These are phyloP conservation scores for Fusarium sulawesiense DNA, from an alignment of 2,329 filamentous ascomycete species.

Conservation along the genomic window DNA sequence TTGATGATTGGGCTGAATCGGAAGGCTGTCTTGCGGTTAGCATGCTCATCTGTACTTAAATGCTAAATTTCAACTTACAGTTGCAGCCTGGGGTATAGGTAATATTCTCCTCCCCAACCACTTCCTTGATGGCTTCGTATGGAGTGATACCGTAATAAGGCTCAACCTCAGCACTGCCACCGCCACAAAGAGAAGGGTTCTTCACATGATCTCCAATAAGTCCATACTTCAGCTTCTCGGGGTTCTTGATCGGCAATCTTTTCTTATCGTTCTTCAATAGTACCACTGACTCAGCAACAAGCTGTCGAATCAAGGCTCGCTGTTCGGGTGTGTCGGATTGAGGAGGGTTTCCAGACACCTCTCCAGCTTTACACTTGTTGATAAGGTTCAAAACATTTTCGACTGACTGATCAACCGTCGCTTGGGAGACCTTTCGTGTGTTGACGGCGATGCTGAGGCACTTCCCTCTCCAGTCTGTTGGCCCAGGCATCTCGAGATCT, in stretches of 20 bases:
- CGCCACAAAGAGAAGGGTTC: constrained; percentile 49
- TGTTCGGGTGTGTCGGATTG: constrained; percentile 28
- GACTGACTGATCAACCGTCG: constrained; percentile 43
- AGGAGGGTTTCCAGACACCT: not conserved
- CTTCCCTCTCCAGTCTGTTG: constrained; percentile 42
- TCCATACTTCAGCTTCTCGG: constrained; percentile 49
- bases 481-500: constrained; percentile 52
- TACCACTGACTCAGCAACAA: constrained; percentile 24
- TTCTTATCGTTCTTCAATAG: constrained; percentile 20
- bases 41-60: too few relatives aligned
- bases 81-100: constrained; percentile 37
- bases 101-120: constrained; percentile 33
- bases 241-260: constrained; percentile 25
- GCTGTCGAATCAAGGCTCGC: constrained; percentile 24
- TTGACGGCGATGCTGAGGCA: constrained; percentile 45
- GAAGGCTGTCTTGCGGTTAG: constrained; percentile 11
- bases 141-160: constrained; percentile 51
- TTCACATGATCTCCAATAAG: constrained; percentile 55
- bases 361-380: constrained; percentile 18
- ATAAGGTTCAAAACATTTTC: constrained; percentile 37
- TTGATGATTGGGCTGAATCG: constrained; percentile 34
- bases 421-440: constrained; percentile 36
- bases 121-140: constrained; percentile 48
- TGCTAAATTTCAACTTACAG: constrained; percentile 15
- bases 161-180: constrained; percentile 51